These are phyloP conservation scores for Penicillium sclerotiorum DNA, from an alignment of 2,329 filamentous ascomycete genomes.

Conservation along the genomic window DNA sequence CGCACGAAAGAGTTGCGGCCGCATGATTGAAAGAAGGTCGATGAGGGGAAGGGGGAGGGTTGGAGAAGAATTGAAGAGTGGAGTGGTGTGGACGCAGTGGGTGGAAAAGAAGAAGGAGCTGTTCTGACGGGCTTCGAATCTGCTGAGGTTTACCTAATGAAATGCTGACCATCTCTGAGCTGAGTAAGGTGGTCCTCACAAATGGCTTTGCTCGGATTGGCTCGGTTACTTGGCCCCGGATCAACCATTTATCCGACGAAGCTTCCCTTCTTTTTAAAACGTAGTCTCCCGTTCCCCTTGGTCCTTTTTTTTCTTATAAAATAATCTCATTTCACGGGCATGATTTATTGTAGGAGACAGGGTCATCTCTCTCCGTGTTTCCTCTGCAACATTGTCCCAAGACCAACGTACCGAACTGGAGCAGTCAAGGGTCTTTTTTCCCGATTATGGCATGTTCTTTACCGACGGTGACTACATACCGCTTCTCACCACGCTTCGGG, in stretches of 20 bases:
- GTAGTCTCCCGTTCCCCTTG: slow-evolving; percentile 19
- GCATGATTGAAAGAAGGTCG: slow-evolving; percentile 54
- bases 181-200: slow-evolving; percentile 32
- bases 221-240: slow-evolving; percentile 31
- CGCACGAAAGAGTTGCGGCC: slow-evolving; percentile 66
- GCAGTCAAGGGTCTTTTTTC: slow-evolving; percentile 55
- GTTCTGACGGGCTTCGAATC: slow-evolving; percentile 32
- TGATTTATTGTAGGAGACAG: slow-evolving; percentile 67
- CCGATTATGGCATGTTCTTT: slow-evolving; percentile 66
- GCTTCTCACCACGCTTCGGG: not conserved
- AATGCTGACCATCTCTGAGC: slow-evolving; percentile 28
- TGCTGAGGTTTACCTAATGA: slow-evolving; percentile 32
- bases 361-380: slow-evolving; percentile 51
- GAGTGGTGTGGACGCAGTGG: slow-evolving; percentile 14
- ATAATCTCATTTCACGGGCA: slow-evolving; percentile 63
- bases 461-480: slow-evolving; percentile 65
- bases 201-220: slow-evolving; percentile 45
- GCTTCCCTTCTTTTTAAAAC: slow-evolving; percentile 18
- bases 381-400: slow-evolving; percentile 66
- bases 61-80: slow-evolving; percentile 18
- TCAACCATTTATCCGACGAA: slow-evolving; percentile 30
- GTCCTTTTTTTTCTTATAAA: slow-evolving; percentile 41
- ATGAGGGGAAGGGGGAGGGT: slow-evolving; percentile 19
- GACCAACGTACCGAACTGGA: slow-evolving; percentile 68
- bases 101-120: slow-evolving; percentile 27